A percentile compares a stretch with the other conserved stretches of the same genome.
These are phyloP conservation scores for Talaromyces atroroseus DNA, from an alignment of 2,329 filamentous ascomycete genomes.

Conservation along the genomic window DNA sequence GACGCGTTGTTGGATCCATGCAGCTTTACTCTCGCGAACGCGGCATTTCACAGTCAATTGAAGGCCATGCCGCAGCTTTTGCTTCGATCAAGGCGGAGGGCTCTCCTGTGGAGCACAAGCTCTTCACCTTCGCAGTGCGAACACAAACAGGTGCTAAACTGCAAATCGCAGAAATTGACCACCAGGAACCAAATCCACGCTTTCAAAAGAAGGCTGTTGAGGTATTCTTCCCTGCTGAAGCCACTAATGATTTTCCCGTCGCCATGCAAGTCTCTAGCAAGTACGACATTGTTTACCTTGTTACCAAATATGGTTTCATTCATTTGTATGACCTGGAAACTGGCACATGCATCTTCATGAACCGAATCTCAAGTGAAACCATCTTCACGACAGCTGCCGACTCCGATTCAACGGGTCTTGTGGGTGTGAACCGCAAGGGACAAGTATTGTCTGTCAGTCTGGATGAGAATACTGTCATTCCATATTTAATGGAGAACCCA, in stretches of 20 bases:
- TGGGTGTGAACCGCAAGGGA: constrained; percentile 95
- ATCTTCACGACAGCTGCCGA: constrained; percentile 94
- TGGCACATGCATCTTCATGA: constrained; percentile 96
- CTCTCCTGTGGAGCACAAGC: constrained; percentile 81
- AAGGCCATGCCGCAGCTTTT: constrained; percentile 93
- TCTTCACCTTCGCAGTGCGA: constrained; percentile 94
- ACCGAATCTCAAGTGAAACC: constrained; percentile 97
- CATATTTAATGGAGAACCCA: constrained; percentile 93
- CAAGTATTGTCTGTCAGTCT: constrained; percentile 93
- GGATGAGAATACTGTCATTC: constrained; percentile 84
- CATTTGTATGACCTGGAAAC: constrained; percentile 97
- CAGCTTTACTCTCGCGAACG: constrained; percentile 95
- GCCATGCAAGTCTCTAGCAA: constrained; percentile 95
- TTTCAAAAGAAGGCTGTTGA: constrained; percentile 97
- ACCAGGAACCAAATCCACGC: constrained; percentile 77
- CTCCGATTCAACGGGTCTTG: constrained; percentile 75
- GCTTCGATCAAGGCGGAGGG: constrained; percentile 84
- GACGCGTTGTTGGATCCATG: constrained; percentile 91
- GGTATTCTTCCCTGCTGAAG: constrained; percentile 94
- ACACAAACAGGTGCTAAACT: constrained; percentile 87
- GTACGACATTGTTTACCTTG: constrained; percentile 94
- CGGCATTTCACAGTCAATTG: constrained; percentile 95
- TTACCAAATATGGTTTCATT: constrained; percentile 98
- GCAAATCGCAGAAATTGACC: constrained; percentile 96
- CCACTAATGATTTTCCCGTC: constrained; percentile 94